These are phyloP conservation scores for Corylus heterophylla DNA, from an alignment of 306 rosid genomes.

Conservation along the genomic window DNA sequence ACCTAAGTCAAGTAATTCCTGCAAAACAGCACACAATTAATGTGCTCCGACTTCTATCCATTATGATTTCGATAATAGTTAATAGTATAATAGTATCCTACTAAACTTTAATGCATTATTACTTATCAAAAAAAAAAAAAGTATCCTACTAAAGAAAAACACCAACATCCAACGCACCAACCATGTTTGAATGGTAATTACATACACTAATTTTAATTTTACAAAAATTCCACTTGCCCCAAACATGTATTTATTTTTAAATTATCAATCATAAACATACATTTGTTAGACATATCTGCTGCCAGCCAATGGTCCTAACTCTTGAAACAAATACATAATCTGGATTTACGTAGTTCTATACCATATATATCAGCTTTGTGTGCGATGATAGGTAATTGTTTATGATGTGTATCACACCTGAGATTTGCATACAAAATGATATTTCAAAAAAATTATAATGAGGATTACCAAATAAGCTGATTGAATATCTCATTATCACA, in stretches of 20 bases:
- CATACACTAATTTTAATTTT: neutral
- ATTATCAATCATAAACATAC: neutral
- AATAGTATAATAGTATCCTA: neutral
- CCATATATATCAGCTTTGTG: neutral
- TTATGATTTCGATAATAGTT: constrained; percentile 15
- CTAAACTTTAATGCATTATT: too few species aligned
- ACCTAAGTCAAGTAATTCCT: constrained; percentile 86
- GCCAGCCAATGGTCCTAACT: neutral
- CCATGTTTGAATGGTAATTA: constrained; percentile 6
- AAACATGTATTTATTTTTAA: neutral
- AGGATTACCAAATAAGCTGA: neutral
- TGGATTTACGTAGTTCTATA: neutral
- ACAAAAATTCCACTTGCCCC: constrained; percentile 4
- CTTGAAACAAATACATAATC: neutral
- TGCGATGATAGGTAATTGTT: neutral
- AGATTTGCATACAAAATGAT: neutral
- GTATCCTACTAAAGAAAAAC: constrained; percentile 2
- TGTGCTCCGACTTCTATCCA: constrained; percentile 14
- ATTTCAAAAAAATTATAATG: neutral
- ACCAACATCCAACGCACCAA: constrained; percentile 9
- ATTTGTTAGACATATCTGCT: neutral
- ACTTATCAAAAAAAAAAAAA: too few species aligned
- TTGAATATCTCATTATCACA: neutral
- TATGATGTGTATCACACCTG: neutral
- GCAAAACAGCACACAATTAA: constrained; percentile 18